phyloP scores from a whole-genome alignment of 139 green algal species.

The Deuterostichococcus epilithicus region DNA sequence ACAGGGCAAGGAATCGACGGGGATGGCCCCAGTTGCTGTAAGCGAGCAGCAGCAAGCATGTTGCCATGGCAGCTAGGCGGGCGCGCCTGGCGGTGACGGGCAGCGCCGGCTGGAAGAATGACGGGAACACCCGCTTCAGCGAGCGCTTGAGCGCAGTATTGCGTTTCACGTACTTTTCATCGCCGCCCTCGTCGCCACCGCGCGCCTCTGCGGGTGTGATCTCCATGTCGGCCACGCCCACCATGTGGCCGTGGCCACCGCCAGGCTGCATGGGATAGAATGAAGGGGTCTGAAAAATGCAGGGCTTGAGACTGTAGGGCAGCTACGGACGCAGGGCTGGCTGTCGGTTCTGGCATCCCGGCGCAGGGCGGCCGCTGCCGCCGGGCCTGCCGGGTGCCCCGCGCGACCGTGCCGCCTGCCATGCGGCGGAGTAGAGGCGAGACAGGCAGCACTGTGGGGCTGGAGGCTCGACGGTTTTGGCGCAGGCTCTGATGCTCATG shows the following conservation, averaged over 20 bases:
- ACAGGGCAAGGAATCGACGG: neutral
- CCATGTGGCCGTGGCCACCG: slow-evolving; percentile 5
- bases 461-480: too few relatives aligned
- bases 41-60: neutral
- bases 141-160: slow-evolving; percentile 42
- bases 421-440: too few relatives aligned
- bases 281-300: too few relatives aligned
- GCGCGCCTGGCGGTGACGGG: slow-evolving; percentile 49
- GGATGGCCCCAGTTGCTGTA: neutral
- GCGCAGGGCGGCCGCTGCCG: too few relatives aligned
- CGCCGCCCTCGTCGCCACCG: slow-evolving; percentile 24
- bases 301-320: too few relatives aligned
- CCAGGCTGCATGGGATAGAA: too few relatives aligned
- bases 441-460: too few relatives aligned
- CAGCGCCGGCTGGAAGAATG: slow-evolving; percentile 52
- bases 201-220: slow-evolving; percentile 25
- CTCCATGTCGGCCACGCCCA: slow-evolving; percentile 21
- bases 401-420: too few relatives aligned
- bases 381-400: too few relatives aligned
- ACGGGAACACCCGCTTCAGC: slow-evolving; percentile 61
- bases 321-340: too few relatives aligned
- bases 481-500: too few relatives aligned
- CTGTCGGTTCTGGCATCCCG: too few relatives aligned
- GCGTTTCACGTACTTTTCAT: slow-evolving; percentile 58
- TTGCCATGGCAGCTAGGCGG: neutral